These are phyloP conservation scores for Canna indica DNA, from an alignment of 176 grass and related monocot genomes.

Conservation along the genomic window DNA sequence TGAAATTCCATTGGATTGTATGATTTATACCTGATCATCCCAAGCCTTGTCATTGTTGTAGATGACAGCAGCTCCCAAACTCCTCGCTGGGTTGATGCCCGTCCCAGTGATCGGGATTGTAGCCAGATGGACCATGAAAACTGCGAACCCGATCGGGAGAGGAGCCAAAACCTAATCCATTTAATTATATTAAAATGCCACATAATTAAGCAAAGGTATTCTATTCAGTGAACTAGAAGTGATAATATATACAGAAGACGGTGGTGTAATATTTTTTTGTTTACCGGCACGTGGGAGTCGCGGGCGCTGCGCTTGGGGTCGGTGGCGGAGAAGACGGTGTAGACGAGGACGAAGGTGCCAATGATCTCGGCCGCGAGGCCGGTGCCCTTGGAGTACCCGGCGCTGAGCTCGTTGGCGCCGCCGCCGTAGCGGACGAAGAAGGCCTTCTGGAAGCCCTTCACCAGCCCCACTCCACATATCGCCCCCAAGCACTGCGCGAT, in stretches of 20 bases:
- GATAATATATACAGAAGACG: too few relatives aligned
- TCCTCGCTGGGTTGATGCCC: neutral
- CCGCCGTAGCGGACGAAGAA: conserved; percentile 66
- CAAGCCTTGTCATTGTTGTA: conserved; percentile 8
- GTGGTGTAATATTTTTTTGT: too few relatives aligned
- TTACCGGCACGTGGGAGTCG: conserved; percentile 91
- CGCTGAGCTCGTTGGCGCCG: conserved; percentile 68
- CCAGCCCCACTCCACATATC: conserved; percentile 82
- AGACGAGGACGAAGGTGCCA: conserved; percentile 94
- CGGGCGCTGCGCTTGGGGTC: conserved; percentile 98
- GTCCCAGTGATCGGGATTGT: neutral
- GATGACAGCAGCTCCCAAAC: conserved; percentile 6
- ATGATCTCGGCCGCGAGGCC: conserved; percentile 72
- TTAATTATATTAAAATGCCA: neutral
- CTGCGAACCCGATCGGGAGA: conserved; percentile 3
- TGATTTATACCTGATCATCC: neutral
- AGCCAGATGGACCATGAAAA: conserved; percentile 11
- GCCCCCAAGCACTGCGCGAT: conserved; percentile 80
- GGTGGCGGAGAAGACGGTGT: conserved; percentile 99
- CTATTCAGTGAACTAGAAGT: too few relatives aligned
- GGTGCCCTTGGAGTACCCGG: conserved; percentile 62
- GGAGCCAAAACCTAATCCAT: neutral
- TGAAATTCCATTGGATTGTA: too few relatives aligned
- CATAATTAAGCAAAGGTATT: neutral
- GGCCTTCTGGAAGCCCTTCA: conserved; percentile 73